Evolutionary conservation across 2,329 filamentous ascomycete genomes (phyloP).

Genomic region (Capronia americana): DNA sequence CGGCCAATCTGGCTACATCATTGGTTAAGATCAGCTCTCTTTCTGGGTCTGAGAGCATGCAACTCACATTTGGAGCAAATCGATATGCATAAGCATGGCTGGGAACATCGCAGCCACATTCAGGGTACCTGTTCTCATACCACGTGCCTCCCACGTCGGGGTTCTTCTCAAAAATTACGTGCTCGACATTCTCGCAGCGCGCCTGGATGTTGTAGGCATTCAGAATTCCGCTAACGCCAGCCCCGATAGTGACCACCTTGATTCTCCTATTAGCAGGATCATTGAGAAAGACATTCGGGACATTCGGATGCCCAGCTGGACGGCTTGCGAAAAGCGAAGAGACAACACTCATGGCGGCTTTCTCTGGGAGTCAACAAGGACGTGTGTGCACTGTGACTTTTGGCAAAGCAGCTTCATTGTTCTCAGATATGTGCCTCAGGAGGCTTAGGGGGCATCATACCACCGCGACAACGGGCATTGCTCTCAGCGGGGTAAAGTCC

Average conservation of each 20-base stretch:
- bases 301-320: no score
- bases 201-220: background rate
- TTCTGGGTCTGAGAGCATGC: no score
- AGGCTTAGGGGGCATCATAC: no score
- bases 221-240: constrained; percentile 1
- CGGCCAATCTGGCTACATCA: constrained; percentile 51
- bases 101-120: constrained; percentile 51
- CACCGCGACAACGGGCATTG: no score
- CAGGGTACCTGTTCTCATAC: constrained; percentile 49
- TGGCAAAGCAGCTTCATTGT: no score
- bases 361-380: no score
- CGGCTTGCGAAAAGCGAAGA: no score
- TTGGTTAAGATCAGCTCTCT: no score
- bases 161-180: constrained; percentile 5
- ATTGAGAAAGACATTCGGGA: background rate
- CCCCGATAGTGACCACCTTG: constrained; percentile 2
- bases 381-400: no score
- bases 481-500: no score
- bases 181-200: background rate
- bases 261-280: background rate
- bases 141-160: constrained; percentile 17
- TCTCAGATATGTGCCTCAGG: no score
- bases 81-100: constrained; percentile 52
- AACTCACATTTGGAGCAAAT: constrained; percentile 43
- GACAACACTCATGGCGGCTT: no score